Conservation (phyloP, 2,329 filamentous ascomycete species). For the Thyridium curvatum region DNA sequence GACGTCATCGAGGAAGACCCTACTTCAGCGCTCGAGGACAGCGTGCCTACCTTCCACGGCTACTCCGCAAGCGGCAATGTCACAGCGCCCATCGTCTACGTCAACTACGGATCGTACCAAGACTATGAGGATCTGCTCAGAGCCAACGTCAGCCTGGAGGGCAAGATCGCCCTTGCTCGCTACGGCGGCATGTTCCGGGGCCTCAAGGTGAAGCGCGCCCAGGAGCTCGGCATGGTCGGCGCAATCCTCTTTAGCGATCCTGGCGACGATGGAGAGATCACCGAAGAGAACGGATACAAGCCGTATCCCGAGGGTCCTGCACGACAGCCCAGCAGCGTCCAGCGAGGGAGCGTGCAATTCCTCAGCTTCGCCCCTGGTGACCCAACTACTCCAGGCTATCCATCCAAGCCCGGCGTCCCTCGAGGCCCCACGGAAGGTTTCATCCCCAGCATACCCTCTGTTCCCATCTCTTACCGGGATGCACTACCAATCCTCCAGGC, state of each 20-base stretch:
- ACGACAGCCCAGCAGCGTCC: constrained; percentile 80
- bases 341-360: constrained; percentile 81
- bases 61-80: constrained; percentile 92
- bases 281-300: constrained; percentile 72
- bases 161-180: constrained; percentile 81
- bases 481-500: constrained; percentile 83
- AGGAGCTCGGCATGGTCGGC: constrained; percentile 87
- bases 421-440: constrained; percentile 62
- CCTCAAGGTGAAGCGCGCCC: constrained; percentile 85
- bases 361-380: constrained; percentile 65
- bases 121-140: constrained; percentile 79
- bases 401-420: constrained; percentile 82
- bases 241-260: constrained; percentile 81
- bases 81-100: constrained; percentile 79
- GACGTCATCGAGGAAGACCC: constrained; percentile 79
- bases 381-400: constrained; percentile 89
- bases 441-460: constrained; percentile 80
- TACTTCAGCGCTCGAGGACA: constrained; percentile 63
- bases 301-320: constrained; percentile 83
- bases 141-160: constrained; percentile 68
- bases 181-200: constrained; percentile 86
- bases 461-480: constrained; percentile 85
- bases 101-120: constrained; percentile 81
- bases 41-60: constrained; percentile 88
- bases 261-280: constrained; percentile 77